Percentiles rank a stretch among this genome's conserved stretches.
Evolutionary conservation across 345 rosid genomes (phyloP).

Genomic region (Nasturtium officinale): DNA sequence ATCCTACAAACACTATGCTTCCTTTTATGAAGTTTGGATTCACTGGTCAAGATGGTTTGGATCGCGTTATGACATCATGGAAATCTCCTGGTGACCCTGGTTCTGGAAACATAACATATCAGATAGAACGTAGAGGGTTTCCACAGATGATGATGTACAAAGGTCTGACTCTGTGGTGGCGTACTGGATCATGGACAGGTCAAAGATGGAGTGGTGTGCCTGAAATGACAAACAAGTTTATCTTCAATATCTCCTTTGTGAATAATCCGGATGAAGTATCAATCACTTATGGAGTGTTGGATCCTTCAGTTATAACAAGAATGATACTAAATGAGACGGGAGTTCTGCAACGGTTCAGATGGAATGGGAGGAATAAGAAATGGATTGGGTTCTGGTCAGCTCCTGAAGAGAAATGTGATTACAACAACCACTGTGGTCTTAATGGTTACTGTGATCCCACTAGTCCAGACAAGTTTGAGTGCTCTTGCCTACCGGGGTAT

Average conservation of each 20-base stretch:
- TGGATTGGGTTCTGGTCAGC: conserved; percentile 55
- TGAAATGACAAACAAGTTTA: conserved; percentile 48
- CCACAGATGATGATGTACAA: conserved; percentile 56
- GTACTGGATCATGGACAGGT: conserved; percentile 68
- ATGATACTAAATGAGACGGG: conserved; percentile 62
- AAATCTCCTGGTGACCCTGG: conserved; percentile 55
- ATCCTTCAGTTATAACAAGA: conserved; percentile 49
- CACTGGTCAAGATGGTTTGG: conserved; percentile 41
- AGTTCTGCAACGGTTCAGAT: conserved; percentile 45
- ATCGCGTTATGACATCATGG: conserved; percentile 57
- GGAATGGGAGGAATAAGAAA: conserved; percentile 46
- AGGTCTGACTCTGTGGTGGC: conserved; percentile 47
- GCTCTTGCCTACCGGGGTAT: conserved; percentile 68
- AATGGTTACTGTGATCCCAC: conserved; percentile 51
- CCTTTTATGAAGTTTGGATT: conserved; percentile 71
- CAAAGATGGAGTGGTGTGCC: conserved; percentile 73
- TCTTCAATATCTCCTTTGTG: conserved; percentile 42
- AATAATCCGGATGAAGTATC: conserved; percentile 45
- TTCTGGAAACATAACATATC: conserved; percentile 48
- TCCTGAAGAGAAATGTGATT: conserved; percentile 71
- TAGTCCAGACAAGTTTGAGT: conserved; percentile 41
- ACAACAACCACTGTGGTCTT: conserved; percentile 58
- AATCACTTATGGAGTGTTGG: conserved; percentile 38
- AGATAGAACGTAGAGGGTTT: conserved; percentile 49
- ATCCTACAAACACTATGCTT: conserved; percentile 63